phyloP scores from a whole-genome alignment of 768 basidiomycete species.

The Macrolepiota dolichaula region DNA sequence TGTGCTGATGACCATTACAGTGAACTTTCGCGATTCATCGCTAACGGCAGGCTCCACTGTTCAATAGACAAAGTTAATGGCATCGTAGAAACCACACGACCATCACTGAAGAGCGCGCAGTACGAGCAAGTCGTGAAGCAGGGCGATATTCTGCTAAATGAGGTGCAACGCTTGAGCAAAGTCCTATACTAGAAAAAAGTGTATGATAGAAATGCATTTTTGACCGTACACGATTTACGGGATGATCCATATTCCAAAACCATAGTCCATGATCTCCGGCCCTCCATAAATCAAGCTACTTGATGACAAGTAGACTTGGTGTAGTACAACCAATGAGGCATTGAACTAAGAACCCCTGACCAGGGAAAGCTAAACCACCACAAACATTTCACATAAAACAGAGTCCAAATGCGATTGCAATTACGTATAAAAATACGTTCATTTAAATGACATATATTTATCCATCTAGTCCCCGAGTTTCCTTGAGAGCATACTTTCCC shows the following conservation, averaged over 20 bases:
- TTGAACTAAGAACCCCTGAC: no score
- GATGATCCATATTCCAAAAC: no score
- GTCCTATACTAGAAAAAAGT: constrained; percentile 54
- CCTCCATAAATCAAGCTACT: no score
- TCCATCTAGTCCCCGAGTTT: constrained; percentile 3
- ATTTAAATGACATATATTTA: neutral
- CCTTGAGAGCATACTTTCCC: constrained; percentile 68
- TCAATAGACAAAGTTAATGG: constrained; percentile 95
- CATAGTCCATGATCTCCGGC: no score
- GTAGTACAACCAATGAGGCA: no score
- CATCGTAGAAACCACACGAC: constrained; percentile 87
- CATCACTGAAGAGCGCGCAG: constrained; percentile 67
- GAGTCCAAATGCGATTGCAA: neutral
- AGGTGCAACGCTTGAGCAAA: constrained; percentile 86
- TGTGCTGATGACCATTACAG: constrained; percentile 31
- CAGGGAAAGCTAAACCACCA: no score
- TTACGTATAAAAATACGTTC: neutral
- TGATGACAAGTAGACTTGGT: no score
- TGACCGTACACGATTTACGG: no score
- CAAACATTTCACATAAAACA: no score
- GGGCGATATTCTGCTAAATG: constrained; percentile 85
- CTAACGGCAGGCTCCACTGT: constrained; percentile 78
- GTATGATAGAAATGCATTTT: neutral
- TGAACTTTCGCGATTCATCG: constrained; percentile 91
- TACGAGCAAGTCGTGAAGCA: constrained; percentile 93